These are phyloP conservation scores for Podospora anserina DNA, from an alignment of 495 filamentous ascomycete species.

Conservation along the genomic window DNA sequence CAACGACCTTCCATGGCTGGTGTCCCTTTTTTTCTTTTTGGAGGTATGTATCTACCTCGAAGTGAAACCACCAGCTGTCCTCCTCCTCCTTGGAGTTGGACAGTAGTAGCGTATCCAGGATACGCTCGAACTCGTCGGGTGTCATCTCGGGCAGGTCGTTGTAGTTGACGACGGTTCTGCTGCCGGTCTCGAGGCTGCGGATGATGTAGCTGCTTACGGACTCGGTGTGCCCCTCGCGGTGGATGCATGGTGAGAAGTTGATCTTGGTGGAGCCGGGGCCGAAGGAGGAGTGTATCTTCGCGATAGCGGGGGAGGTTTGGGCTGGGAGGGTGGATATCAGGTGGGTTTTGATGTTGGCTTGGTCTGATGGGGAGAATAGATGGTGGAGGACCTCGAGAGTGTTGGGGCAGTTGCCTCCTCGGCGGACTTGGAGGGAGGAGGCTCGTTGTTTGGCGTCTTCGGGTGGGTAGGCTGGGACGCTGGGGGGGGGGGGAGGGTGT, in stretches of 20 bases:
- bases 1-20: neutral
- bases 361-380: conserved; percentile 36
- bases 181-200: conserved; percentile 55
- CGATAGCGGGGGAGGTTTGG: conserved; percentile 33
- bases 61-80: conserved; percentile 63
- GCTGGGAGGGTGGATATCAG: conserved; percentile 42
- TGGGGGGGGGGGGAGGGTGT: conserved; percentile 33
- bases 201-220: conserved; percentile 71
- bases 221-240: conserved; percentile 52
- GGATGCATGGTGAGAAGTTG: conserved; percentile 55
- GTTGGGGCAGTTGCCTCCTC: conserved; percentile 71
- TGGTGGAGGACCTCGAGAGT: conserved; percentile 66
- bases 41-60: conserved; percentile 52
- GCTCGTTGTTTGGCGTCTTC: conserved; percentile 74
- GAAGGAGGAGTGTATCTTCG: conserved; percentile 44
- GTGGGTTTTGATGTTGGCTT: conserved; percentile 30
- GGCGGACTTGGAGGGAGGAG: conserved; percentile 53
- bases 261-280: conserved; percentile 24
- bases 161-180: conserved; percentile 68
- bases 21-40: too few species aligned
- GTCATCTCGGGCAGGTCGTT: conserved; percentile 67
- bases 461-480: conserved; percentile 61
- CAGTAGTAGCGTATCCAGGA: conserved; percentile 15
- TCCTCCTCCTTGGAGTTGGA: conserved; percentile 1
- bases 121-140: conserved; percentile 49